These are phyloP conservation scores for Lactarius trivialis DNA, from an alignment of 768 basidiomycete genomes.

Conservation along the genomic window DNA sequence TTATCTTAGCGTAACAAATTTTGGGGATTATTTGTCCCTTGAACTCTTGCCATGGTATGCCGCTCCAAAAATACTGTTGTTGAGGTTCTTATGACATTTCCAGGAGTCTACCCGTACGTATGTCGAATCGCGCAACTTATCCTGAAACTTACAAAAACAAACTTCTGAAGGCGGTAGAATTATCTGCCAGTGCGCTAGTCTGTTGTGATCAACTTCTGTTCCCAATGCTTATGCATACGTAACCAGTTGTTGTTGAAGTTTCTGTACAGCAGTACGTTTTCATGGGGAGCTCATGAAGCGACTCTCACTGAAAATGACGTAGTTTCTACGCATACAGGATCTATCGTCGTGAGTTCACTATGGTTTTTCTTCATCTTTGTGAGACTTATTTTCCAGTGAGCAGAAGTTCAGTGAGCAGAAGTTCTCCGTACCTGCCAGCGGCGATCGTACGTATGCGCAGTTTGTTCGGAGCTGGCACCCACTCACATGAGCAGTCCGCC, in stretches of 20 bases:
- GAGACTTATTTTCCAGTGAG: background rate
- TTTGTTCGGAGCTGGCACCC: background rate
- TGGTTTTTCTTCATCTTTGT: background rate
- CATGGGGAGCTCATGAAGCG: background rate
- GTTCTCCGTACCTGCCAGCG: background rate
- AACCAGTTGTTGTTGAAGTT: background rate
- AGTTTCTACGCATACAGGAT: conserved; percentile 6
- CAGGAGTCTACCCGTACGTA: conserved; percentile 1
- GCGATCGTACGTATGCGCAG: conserved; percentile 1
- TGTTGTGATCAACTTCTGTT: background rate
- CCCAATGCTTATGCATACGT: background rate
- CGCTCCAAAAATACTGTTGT: background rate
- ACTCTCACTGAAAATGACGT: background rate
- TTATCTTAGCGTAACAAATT: background rate
- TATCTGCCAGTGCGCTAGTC: background rate
- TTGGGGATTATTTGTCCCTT: background rate
- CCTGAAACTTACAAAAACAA: background rate
- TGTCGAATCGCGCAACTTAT: background rate
- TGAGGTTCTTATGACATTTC: background rate
- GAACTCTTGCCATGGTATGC: background rate
- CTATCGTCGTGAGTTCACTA: background rate
- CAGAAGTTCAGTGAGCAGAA: background rate
- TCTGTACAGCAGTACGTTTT: conserved; percentile 1
- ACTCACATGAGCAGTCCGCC: background rate
- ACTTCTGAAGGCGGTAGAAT: background rate